These are phyloP conservation scores for Globisporangium carolinianum DNA, from an alignment of 352 stramenopile genomes.

Conservation along the genomic window DNA sequence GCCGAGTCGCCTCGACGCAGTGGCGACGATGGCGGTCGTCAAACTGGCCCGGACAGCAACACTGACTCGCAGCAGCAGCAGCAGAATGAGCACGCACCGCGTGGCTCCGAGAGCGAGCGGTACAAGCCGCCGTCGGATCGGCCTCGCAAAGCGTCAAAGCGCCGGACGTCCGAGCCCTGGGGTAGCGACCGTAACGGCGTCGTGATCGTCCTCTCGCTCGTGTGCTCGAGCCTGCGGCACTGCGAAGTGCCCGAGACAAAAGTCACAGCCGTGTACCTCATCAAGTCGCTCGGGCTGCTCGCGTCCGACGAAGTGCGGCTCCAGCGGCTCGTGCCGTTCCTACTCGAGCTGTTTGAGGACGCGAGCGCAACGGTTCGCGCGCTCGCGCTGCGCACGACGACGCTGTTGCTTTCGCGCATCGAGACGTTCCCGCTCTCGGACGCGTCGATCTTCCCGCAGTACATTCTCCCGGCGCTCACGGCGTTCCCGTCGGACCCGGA, in stretches of 20 bases:
- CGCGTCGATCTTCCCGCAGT: conserved; percentile 94
- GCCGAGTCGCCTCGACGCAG: conserved; percentile 15
- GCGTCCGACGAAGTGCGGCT: conserved; percentile 92
- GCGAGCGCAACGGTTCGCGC: conserved; percentile 84
- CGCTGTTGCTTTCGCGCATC: conserved; percentile 87
- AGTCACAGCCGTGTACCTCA: conserved; percentile 88
- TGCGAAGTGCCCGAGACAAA: conserved; percentile 84
- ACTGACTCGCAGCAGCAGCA: not conserved
- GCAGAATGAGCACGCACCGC: no score
- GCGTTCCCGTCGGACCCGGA: conserved; percentile 88
- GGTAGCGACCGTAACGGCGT: conserved; percentile 70
- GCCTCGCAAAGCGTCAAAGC: not conserved
- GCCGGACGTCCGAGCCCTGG: conserved; percentile 14
- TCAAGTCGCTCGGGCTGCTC: conserved; percentile 85
- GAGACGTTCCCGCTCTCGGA: conserved; percentile 92
- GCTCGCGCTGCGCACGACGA: conserved; percentile 86
- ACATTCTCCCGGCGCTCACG: conserved; percentile 92
- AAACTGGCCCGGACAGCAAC: conserved; percentile 19
- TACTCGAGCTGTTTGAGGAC: conserved; percentile 93
- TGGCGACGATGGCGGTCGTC: no score
- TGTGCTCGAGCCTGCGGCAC: conserved; percentile 80
- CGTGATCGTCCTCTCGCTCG: conserved; percentile 79
- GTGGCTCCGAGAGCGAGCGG: conserved; percentile 11
- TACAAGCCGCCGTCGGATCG: conserved; percentile 3
- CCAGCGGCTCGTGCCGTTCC: conserved; percentile 91